Evolutionary conservation across 257 asterid genomes (phyloP).

Genomic region (Paulownia fortunei): DNA sequence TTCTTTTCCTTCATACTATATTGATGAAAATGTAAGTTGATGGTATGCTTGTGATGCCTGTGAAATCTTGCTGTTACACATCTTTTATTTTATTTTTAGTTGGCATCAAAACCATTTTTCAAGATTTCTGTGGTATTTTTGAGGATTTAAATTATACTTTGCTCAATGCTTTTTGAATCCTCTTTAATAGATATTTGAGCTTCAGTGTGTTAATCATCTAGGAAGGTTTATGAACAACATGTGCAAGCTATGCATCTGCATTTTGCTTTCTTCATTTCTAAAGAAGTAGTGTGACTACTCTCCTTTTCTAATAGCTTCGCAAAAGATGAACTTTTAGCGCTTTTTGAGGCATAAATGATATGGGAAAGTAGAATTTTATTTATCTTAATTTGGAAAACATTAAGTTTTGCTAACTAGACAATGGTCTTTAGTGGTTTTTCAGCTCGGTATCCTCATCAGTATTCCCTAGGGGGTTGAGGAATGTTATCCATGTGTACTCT

Average conservation of each 20-base stretch:
- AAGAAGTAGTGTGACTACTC: constrained; percentile 1
- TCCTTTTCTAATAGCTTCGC: neutral
- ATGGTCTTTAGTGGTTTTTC: constrained; percentile 12
- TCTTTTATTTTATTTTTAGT: constrained; percentile 9
- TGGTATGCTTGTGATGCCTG: constrained; percentile 26
- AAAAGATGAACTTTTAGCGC: constrained; percentile 6
- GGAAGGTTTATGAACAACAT: neutral
- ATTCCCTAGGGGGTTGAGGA: constrained; percentile 8
- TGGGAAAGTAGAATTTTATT: neutral
- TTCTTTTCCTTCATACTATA: constrained; percentile 96
- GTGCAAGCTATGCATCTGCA: constrained; percentile 17
- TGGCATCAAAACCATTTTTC: constrained; percentile 31
- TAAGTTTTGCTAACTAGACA: constrained; percentile 13
- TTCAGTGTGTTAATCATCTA: neutral
- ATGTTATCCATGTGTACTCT: constrained; percentile 17
- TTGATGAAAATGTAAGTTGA: constrained; percentile 93
- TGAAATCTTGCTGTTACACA: neutral
- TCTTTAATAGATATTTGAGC: constrained; percentile 22
- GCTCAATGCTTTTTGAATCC: neutral
- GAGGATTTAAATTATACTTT: constrained; percentile 16
- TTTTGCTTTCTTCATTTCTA: constrained; percentile 8
- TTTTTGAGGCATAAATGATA: constrained; percentile 12
- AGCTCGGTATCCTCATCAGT: constrained; percentile 25
- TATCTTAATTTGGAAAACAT: constrained; percentile 19
- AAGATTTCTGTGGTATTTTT: neutral